phyloP scores from a whole-genome alignment of 345 rosid species.

The Erodium maritimum region DNA sequence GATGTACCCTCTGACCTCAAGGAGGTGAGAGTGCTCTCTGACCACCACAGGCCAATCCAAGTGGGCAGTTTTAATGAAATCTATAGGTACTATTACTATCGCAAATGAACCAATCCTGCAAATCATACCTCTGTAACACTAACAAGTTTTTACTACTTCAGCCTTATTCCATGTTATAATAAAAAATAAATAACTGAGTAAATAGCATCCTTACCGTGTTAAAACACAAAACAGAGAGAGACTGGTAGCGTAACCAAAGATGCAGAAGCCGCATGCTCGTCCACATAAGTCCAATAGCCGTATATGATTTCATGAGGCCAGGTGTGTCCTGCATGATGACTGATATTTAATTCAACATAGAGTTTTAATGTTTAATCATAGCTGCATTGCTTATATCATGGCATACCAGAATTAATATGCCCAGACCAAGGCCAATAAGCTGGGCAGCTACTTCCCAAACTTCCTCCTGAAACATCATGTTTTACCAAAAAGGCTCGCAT shows the following conservation, averaged over 20 bases:
- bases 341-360: conserved; percentile 11
- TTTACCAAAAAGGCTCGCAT: background rate
- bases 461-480: conserved; percentile 60
- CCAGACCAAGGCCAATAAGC: conserved; percentile 74
- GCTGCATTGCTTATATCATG: background rate
- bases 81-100: too few relatives aligned
- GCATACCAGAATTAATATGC: conserved; percentile 73
- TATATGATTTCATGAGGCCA: conserved; percentile 61
- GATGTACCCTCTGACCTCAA: too few relatives aligned
- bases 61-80: too few relatives aligned
- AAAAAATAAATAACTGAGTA: conserved; percentile 6
- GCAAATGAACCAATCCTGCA: background rate
- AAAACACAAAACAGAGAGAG: conserved; percentile 61
- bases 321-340: conserved; percentile 67
- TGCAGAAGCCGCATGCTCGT: conserved; percentile 61
- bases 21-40: too few relatives aligned
- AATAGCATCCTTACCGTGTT: conserved; percentile 39
- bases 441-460: conserved; percentile 99
- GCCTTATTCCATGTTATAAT: conserved; percentile 2
- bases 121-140: background rate
- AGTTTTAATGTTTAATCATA: background rate
- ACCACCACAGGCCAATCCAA: too few relatives aligned
- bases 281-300: conserved; percentile 62
- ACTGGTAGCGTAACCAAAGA: conserved; percentile 81
- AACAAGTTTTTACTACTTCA: background rate